Evolutionary conservation across 2,329 filamentous ascomycete species (phyloP), one percentile per base, ranked within the genome.

Genomic region (Sarocladiaceae sp.): DNA sequence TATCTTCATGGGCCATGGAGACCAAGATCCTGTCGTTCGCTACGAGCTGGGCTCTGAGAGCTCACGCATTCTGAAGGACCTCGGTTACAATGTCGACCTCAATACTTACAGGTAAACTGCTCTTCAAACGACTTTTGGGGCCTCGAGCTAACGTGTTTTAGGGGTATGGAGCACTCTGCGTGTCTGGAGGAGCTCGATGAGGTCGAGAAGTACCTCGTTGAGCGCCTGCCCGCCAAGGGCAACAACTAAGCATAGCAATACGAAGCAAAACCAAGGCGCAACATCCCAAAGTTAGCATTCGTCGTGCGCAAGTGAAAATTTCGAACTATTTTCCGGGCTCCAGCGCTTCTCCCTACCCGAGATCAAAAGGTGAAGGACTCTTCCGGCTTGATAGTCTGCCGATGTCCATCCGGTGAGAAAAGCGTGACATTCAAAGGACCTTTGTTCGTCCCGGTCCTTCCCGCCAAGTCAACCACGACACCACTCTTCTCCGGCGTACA

Each of bases 1-100:
- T 1, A 84, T 97, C 56, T 89, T 94, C 69, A 87, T 97, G 84
- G 90, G 82, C 12, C 94, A 97, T 61, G 94, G 94, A n/a, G 80
- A 85, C 55, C 71, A 71, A 1, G 93, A 99, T 67, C 78, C 78
- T 13, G 73, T 96, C 3, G 88, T 97, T 8, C 78, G 76, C 59
- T 79, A 84, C 39, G 71, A 79, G 52, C 86, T 88, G 68, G 93
- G 89, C 13, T 71, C 82, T 65, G 66, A 76, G 68, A 90, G 88
- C 22, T 82, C 79, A 3, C 77, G 89, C 36, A 66, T 78, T 54
- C 71, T 97, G 50, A 84, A 82, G 67, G 78, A 80, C 35, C 70
- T 86, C 67, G 90, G 89, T 1, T 87, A 85, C 66, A 77, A 86
- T 52, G 86, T 94, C 4, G 80, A 86, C 11, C 86, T 94, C 70